Evolutionary conservation across 2,329 filamentous ascomycete genomes (phyloP), one percentile per base, ranked within the genome.

Genomic region (Arthroderma uncinatum): DNA sequence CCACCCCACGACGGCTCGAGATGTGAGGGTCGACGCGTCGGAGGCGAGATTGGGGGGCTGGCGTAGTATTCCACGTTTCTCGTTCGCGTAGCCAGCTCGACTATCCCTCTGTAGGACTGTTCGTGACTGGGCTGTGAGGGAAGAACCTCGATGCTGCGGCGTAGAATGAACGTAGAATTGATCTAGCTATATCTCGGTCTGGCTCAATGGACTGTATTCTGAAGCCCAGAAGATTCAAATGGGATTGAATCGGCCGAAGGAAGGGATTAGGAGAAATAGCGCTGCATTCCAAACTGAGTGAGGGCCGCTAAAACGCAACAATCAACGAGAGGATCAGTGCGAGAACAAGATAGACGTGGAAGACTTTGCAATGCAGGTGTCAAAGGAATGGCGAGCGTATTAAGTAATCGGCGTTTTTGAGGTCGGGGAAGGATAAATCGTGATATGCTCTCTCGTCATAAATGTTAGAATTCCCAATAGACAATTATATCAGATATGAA

Each of bases 31-130:
- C 79, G 80, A 76, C 81, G 79, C 75, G 79, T 79, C 77, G 78
- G 79, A 76, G 82, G 83, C 76, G 82, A 82, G 72, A 82, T 76
- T 75, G 80, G 79, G 71, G 78, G 79, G 65, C 78, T 79, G 67
- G 78, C 77, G 76, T 82, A 82, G 66, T 77, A 75, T 76, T 81
- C 82, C 82, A 85, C 80, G 71, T 85, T 86, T 79, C 70, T 74
- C 70, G 68, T 63, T 59, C 14, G 33, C 14, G 28, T 40, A 5
- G 48, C 39, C 47, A 40, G 50, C 23, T 53, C 50, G 34, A n/a
- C 50, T 12, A 53, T 34, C n/a, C 21, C 23, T 30, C 25, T 6
- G 21, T 6, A n/a, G 21, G 23, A 14, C 44, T 30, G 23, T 21
- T 48, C 10, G 10, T 28, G 7, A n/a, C 12, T 48, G 9, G 10